Evolutionary conservation across 2,329 filamentous ascomycete species (phyloP).

Genomic region (Hymenotorrendiella dingleyae): DNA sequence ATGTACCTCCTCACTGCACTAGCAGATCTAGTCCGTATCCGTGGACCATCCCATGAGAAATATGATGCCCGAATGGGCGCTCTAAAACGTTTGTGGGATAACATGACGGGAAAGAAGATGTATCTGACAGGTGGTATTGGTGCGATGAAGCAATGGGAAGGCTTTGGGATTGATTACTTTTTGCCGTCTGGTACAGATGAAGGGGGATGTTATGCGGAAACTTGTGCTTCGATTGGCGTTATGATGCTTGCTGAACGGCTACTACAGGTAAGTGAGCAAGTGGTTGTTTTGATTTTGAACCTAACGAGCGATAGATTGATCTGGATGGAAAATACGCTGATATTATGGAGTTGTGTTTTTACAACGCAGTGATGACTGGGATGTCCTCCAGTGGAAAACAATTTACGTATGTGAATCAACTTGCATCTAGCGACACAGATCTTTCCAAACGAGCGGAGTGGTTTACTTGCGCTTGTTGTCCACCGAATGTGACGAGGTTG

Average conservation of each 20-base stretch:
- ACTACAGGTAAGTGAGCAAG: too few species aligned
- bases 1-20: slow-evolving; percentile 56
- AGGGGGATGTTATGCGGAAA: slow-evolving; percentile 57
- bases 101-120: slow-evolving; percentile 57
- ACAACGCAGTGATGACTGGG: slow-evolving; percentile 53
- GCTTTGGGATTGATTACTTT: slow-evolving; percentile 54
- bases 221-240: slow-evolving; percentile 53
- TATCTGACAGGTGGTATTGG: slow-evolving; percentile 58
- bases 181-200: slow-evolving; percentile 53
- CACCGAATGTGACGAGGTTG: slow-evolving; percentile 51
- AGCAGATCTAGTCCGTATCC: slow-evolving; percentile 46
- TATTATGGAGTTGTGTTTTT: slow-evolving; percentile 55
- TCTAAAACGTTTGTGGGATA: slow-evolving; percentile 47
- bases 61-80: slow-evolving; percentile 23
- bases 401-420: slow-evolving; percentile 58
- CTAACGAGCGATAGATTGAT: slow-evolving; percentile 34
- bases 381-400: slow-evolving; percentile 49
- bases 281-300: too few species aligned
- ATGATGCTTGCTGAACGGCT: slow-evolving; percentile 55
- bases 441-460: slow-evolving; percentile 46
- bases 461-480: slow-evolving; percentile 56
- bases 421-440: slow-evolving; percentile 47
- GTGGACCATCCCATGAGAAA: slow-evolving; percentile 7
- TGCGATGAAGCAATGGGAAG: slow-evolving; percentile 51
- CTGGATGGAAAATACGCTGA: slow-evolving; percentile 49